Evolutionary conservation across 768 basidiomycete species (phyloP), one percentile per base, ranked within the genome.

Genomic region (Serpula lacrymans): DNA sequence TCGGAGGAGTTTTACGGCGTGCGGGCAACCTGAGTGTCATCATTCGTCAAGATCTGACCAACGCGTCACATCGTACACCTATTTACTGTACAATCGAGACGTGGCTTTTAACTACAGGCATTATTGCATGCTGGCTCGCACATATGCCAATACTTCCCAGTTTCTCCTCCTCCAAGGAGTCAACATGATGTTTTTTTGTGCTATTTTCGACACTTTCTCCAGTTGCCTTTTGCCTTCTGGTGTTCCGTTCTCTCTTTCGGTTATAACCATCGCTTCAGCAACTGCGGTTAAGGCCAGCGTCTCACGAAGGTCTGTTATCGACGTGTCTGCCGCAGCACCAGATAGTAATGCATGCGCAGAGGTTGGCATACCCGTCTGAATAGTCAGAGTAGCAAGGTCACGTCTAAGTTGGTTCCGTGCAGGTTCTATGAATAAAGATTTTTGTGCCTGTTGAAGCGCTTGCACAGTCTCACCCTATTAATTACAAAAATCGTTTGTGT

Each of bases 141-240:
- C 71, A 64, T 72, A 80, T 13, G 77, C 81, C 44, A 88, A 54
- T 18, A 72, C 70, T 50, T 70, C 59, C 88, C 86, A 89, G 40
- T 68, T 75, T 23, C 50, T 59, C 40, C 52, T 25, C 14, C 72
- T 67, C 51, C 73, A 78, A 13, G 68, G 64, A 38, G 54, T 59
- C 34, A 88, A 64, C 71, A 80, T 70, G 35, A 88, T 67, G 1
- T 78, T 78, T 52, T 76, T 77, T 52, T 87, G 84, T 10, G 79
- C 78, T 39, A 69, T 65, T 14, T 57, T 64, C 34, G 70, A 52
- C 2, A 74, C 49, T 18, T 43, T 73, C 17, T 45, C 45, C 5
- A 47, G 58, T 26, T 46, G 27, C 47, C 42, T 39, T 43, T 41
- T 46, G 34, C 41, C 50, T 22, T 41, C 48, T 22, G 48, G 45